phyloP scores from a whole-genome alignment of 2,329 filamentous ascomycete species.

The Beauveria australis region DNA sequence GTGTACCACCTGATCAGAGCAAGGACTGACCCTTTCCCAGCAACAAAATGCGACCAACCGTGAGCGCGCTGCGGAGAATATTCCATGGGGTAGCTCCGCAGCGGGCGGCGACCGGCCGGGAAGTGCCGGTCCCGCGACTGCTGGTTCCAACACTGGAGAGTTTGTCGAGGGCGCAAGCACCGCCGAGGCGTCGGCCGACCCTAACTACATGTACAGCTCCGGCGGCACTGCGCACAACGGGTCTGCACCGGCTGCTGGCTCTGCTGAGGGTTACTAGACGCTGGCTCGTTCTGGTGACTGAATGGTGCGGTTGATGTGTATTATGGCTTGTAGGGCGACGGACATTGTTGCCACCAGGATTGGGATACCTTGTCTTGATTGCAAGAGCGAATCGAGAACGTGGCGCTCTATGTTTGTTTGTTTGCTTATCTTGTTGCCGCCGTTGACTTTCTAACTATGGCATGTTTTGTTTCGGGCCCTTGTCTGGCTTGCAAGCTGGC shows the following conservation, averaged over 20 bases:
- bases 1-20: not conserved
- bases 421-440: not conserved
- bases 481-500: not conserved
- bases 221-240: slow-evolving; percentile 53
- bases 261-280: slow-evolving; percentile 43
- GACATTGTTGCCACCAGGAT: slow-evolving; percentile 4
- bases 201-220: slow-evolving; percentile 45
- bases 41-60: slow-evolving; percentile 35
- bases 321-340: not conserved
- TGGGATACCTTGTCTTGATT: slow-evolving; percentile 7
- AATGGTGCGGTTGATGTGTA: not conserved
- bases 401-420: slow-evolving; percentile 7
- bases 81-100: slow-evolving; percentile 23
- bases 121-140: slow-evolving; percentile 16
- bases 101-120: slow-evolving; percentile 27
- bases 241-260: slow-evolving; percentile 26
- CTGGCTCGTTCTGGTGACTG: not conserved
- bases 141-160: slow-evolving; percentile 26
- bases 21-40: slow-evolving; percentile 16
- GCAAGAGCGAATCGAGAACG: not conserved
- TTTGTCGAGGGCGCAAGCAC: slow-evolving; percentile 31
- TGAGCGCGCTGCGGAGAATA: slow-evolving; percentile 29
- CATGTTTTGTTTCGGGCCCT: not conserved
- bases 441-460: not conserved
- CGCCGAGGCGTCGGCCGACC: slow-evolving; percentile 18